Percentiles rank a stretch among this genome's conserved stretches.
Conservation (phyloP, 169 alveolate species). For the Plasmodium coatneyi region DNA sequence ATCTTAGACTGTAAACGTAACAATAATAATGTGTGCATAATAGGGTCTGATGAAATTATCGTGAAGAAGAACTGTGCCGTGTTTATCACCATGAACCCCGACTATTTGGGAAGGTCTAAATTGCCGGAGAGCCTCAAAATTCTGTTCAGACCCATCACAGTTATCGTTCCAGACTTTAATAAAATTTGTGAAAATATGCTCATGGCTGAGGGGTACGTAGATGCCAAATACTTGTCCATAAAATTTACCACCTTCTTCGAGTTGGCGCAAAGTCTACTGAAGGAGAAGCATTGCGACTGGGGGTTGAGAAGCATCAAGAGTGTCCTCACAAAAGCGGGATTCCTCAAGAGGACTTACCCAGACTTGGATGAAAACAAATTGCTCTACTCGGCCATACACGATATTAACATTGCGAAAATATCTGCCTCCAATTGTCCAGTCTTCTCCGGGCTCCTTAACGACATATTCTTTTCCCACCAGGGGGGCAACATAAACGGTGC, state of each 20-base stretch:
- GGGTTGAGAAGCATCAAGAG: constrained; percentile 97
- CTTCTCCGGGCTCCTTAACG: constrained; percentile 91
- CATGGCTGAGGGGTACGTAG: constrained; percentile 98
- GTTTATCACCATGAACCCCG: constrained; percentile 97
- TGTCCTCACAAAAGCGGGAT: constrained; percentile 97
- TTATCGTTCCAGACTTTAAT: constrained; percentile 96
- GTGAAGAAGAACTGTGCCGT: constrained; percentile 96
- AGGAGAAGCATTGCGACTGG: constrained; percentile 96
- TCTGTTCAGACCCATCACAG: constrained; percentile 96
- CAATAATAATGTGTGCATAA: constrained; percentile 87
- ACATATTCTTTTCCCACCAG: constrained; percentile 94
- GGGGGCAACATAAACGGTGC: constrained; percentile 77
- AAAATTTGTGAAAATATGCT: constrained; percentile 96
- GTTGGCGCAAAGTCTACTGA: constrained; percentile 92
- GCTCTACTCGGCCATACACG: constrained; percentile 83
- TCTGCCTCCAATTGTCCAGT: constrained; percentile 78
- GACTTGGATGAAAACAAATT: constrained; percentile 92
- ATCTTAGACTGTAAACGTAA: constrained; percentile 94
- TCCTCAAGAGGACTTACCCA: constrained; percentile 95
- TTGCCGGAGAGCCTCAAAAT: constrained; percentile 96
- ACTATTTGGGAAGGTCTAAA: constrained; percentile 96
- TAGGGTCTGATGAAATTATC: constrained; percentile 94
- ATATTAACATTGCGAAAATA: constrained; percentile 85
- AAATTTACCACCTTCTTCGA: constrained; percentile 95
- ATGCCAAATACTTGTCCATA: constrained; percentile 93